phyloP scores from a whole-genome alignment of 768 basidiomycete species.

The Suillus subalutaceus region DNA sequence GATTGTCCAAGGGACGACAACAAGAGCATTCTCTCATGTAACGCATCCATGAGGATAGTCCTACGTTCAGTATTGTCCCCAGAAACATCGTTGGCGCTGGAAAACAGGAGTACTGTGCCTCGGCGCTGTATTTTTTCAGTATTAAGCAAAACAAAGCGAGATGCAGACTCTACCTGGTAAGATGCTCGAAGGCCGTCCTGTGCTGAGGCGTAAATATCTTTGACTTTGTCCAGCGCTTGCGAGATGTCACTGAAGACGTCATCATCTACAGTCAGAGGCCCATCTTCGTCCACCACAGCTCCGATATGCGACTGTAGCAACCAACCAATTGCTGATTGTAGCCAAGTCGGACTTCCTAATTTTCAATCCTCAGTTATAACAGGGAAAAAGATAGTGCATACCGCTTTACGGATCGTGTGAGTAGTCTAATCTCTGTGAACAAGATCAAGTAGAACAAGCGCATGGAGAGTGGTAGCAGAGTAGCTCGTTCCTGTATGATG shows the following conservation, averaged over 20 bases:
- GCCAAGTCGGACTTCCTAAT: constrained; percentile 34
- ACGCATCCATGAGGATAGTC: constrained; percentile 38
- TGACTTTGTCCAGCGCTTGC: constrained; percentile 44
- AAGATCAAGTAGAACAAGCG: constrained; percentile 62
- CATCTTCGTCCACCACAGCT: constrained; percentile 24
- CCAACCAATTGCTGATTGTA: constrained; percentile 34
- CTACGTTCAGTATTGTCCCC: constrained; percentile 15
- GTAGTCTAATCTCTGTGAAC: constrained; percentile 63
- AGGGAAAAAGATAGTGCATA: constrained; percentile 34
- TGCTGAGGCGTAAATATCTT: constrained; percentile 54
- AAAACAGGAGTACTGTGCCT: constrained; percentile 43
- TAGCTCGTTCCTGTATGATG: constrained; percentile 51
- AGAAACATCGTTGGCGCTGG: constrained; percentile 21
- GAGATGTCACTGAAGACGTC: constrained; percentile 47
- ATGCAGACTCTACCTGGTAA: constrained; percentile 41
- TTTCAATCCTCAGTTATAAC: constrained; percentile 27
- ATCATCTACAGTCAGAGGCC: constrained; percentile 36
- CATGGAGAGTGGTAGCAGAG: constrained; percentile 55
- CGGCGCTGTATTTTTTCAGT: constrained; percentile 37
- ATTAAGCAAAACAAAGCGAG: constrained; percentile 10
- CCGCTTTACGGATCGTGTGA: constrained; percentile 67
- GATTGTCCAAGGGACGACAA: constrained; percentile 49
- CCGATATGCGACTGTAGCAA: constrained; percentile 24
- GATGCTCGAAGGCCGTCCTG: constrained; percentile 47
- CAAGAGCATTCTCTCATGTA: constrained; percentile 41